Evolutionary conservation across 2,329 filamentous ascomycete species (phyloP).

Genomic region (Amauroascus niger): DNA sequence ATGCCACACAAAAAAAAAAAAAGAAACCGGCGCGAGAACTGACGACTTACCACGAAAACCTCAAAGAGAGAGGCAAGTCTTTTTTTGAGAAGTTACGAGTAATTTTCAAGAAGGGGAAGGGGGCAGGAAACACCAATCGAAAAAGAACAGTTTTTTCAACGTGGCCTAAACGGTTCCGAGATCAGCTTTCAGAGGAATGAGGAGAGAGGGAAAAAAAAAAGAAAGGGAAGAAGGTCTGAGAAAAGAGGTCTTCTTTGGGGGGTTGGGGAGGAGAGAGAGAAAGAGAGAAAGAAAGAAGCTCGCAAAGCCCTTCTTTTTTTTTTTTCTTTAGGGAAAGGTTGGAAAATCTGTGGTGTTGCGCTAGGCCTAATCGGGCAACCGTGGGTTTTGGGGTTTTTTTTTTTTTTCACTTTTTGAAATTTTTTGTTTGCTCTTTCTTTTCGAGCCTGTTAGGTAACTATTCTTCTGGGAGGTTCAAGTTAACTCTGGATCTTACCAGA

Average conservation of each 20-base stretch:
- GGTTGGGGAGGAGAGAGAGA: background rate
- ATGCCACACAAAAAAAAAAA: conserved; percentile 9
- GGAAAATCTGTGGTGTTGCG: conserved; percentile 14
- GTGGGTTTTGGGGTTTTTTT: too few species aligned
- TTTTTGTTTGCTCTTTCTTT: background rate
- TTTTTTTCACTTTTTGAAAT: background rate
- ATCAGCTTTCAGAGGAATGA: too few species aligned
- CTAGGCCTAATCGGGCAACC: conserved; percentile 22
- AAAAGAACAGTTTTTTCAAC: conserved; percentile 1
- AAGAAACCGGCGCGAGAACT: background rate
- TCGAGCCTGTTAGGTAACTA: background rate
- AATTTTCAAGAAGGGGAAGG: conserved; percentile 24
- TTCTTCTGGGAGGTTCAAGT: background rate
- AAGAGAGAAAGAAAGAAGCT: conserved; percentile 2
- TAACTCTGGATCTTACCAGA: conserved; percentile 2
- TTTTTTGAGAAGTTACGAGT: conserved; percentile 22
- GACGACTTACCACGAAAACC: conserved; percentile 17
- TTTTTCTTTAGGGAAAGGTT: background rate
- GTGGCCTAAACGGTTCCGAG: background rate
- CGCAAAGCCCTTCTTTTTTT: too few species aligned
- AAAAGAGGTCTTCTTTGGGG: background rate
- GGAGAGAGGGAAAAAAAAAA: conserved; percentile 1
- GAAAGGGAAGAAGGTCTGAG: background rate
- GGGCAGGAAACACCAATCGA: conserved; percentile 15
- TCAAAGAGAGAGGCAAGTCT: conserved; percentile 13